phyloP scores from a whole-genome alignment of 192 early-diverging fungal species.

The Martensiomyces pterosporus region DNA sequence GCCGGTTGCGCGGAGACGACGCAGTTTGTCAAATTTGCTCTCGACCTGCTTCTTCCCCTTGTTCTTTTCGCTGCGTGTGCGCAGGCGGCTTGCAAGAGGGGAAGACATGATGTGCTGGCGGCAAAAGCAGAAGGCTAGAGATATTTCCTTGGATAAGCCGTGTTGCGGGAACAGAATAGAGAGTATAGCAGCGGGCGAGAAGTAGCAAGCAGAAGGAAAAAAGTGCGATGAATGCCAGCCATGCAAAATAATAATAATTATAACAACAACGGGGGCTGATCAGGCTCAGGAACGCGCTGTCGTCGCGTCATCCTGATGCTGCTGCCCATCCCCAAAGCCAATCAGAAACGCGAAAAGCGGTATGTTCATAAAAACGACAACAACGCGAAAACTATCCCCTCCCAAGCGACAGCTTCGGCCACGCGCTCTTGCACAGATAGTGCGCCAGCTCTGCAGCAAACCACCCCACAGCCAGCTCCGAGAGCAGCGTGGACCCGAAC shows the following conservation, averaged over 20 bases:
- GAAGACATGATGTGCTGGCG: slow-evolving; percentile 16
- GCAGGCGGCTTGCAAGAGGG: slow-evolving; percentile 21
- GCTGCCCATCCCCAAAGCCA: too few species aligned
- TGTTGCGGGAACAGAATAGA: too few species aligned
- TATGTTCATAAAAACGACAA: background rate
- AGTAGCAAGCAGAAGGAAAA: background rate
- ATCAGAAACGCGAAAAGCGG: too few species aligned
- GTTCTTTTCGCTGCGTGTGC: slow-evolving; percentile 14
- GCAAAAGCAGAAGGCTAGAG: background rate
- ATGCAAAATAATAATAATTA: background rate
- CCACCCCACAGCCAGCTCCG: slow-evolving; percentile 29
- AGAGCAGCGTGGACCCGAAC: slow-evolving; percentile 7
- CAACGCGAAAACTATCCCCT: background rate
- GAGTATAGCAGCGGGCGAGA: background rate
- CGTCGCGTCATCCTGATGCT: too few species aligned
- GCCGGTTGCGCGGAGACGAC: slow-evolving; percentile 40
- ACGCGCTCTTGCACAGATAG: slow-evolving; percentile 20
- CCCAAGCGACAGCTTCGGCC: slow-evolving; percentile 1
- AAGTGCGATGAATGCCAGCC: background rate
- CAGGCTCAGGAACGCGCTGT: too few species aligned
- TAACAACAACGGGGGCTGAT: too few species aligned
- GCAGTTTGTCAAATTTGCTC: slow-evolving; percentile 34
- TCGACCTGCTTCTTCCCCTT: slow-evolving; percentile 7
- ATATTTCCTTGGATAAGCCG: too few species aligned
- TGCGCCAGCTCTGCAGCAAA: slow-evolving; percentile 23